Evolutionary conservation across 345 rosid genomes (phyloP).

Genomic region (Arabis alpina): DNA sequence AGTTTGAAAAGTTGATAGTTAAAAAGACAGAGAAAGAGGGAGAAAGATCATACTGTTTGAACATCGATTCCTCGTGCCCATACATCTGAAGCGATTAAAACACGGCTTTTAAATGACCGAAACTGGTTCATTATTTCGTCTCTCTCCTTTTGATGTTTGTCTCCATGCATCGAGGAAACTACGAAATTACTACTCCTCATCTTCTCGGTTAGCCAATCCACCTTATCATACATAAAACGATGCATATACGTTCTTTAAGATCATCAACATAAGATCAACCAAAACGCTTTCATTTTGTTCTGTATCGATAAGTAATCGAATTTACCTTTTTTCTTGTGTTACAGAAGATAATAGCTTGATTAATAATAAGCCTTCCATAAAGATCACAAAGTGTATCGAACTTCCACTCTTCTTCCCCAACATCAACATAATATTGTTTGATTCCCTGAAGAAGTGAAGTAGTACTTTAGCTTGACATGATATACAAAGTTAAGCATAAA

Average conservation of each 20-base stretch:
- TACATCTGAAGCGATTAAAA: conserved; percentile 96
- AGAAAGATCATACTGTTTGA: conserved; percentile 64
- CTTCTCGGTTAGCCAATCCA: conserved; percentile 98
- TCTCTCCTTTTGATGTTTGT: conserved; percentile 97
- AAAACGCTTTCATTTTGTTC: background rate
- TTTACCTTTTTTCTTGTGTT: conserved; percentile 89
- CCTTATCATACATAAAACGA: conserved; percentile 48
- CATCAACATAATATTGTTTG: conserved; percentile 87
- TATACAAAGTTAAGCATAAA: background rate
- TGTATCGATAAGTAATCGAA: background rate
- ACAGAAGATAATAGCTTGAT: conserved; percentile 96
- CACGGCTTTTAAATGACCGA: conserved; percentile 75
- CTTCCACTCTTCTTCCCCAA: conserved; percentile 97
- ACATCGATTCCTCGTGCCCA: conserved; percentile 98
- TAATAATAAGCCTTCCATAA: conserved; percentile 87
- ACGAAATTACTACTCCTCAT: conserved; percentile 87
- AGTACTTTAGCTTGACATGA: background rate
- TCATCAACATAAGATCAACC: background rate
- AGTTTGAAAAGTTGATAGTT: background rate
- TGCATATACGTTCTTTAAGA: conserved; percentile 5
- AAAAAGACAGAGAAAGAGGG: background rate
- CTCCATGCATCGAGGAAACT: conserved; percentile 98
- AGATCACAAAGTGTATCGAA: conserved; percentile 95
- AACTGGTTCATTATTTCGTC: conserved; percentile 91
- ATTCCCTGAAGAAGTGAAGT: conserved; percentile 56